Base-by-base conservation (phyloP, 768 basidiomycete species). In the Lactarius tabidus region DNA sequence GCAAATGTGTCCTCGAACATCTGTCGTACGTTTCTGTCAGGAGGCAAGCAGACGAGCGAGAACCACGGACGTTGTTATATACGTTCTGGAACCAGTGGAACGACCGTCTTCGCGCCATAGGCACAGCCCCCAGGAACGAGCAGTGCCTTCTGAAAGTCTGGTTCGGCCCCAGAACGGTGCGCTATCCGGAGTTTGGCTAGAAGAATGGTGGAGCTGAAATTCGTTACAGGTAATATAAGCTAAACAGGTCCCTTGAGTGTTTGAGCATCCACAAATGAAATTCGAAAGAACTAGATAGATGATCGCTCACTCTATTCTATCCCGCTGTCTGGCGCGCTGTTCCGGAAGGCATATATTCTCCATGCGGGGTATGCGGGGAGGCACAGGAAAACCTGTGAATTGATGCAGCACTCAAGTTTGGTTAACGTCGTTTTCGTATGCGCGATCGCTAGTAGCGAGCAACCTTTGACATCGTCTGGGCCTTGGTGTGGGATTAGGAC, bases 261-360 rank as follows among this genome's bases (percentile, higher is more conserved):
- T 23, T 12, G 43, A 4, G 45, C 45, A 23, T 48, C 45, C 23
- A 4, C 0, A 8, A 33, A 33, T 33, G 33, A 33, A n/a, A 48
- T n/a, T 48, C n/a, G 45, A 48, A 48, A 23, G 45, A 48, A 26
- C 3, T n/a, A n/a, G 45, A 41, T 12, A 41, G 33, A 36, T 15
- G 4, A 8, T 8, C 29, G 29, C 84, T 29, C 58, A 86, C 85
- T 88, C 73, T 88, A 85, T 74, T 86, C 85, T 9, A 84, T 79
- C 17, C 87, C 86, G 64, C 82, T 82, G 62, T 85, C 77, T 14
- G 80, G 75, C 0, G 83, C 81, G 73, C 90, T 86, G 29, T 89
- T 84, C 89, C 87, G 90, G 72, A 88, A 90, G 2, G 88, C 83
- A 73, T 89, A 92, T 36, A 80, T 80, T 70, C 89, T 91, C 23